Percentiles rank a stretch among this genome's conserved stretches.
Conservation (phyloP, 208 protist genomes). For the Lotmaria passim region DNA sequence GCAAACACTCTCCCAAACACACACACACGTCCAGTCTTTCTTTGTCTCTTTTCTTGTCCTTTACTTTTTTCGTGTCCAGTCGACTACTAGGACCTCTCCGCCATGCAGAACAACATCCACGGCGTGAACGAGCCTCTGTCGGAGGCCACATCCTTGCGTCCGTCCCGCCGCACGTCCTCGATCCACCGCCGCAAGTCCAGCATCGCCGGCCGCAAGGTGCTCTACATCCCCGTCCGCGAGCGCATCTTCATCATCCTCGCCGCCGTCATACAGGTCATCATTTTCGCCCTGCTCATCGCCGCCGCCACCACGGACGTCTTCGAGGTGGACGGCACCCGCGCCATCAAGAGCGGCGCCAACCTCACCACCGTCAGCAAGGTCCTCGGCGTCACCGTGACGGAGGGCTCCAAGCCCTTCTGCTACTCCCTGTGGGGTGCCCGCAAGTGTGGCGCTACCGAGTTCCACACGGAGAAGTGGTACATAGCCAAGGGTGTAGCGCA, state of each 20-base stretch:
- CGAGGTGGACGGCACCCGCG: constrained; percentile 27
- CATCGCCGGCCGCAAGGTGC: constrained; percentile 21
- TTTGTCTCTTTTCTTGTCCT: not conserved
- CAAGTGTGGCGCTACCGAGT: constrained; percentile 16
- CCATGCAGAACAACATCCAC: constrained; percentile 2
- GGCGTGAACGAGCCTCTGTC: constrained; percentile 13
- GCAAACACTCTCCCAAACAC: too few relatives aligned
- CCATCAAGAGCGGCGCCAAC: constrained; percentile 18
- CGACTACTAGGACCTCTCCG: not conserved
- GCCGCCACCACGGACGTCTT: constrained; percentile 24
- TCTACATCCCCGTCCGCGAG: constrained; percentile 28
- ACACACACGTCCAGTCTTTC: not conserved
- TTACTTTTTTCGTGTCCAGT: not conserved
- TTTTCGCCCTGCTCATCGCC: constrained; percentile 29
- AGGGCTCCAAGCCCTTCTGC: constrained; percentile 31
- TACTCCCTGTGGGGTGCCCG: constrained; percentile 33
- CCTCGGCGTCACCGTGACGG: constrained; percentile 23
- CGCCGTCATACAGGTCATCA: constrained; percentile 14
- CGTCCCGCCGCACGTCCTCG: constrained; percentile 25
- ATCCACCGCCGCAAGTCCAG: constrained; percentile 34
- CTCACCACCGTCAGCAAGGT: constrained; percentile 10
- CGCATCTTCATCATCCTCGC: constrained; percentile 28
- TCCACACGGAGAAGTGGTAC: constrained; percentile 25
- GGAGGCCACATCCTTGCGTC: constrained; percentile 19
- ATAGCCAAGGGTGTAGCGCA: not conserved